Conservation (phyloP, 1,139 yeast species). For the Geotrichum phurueaensis region DNA sequence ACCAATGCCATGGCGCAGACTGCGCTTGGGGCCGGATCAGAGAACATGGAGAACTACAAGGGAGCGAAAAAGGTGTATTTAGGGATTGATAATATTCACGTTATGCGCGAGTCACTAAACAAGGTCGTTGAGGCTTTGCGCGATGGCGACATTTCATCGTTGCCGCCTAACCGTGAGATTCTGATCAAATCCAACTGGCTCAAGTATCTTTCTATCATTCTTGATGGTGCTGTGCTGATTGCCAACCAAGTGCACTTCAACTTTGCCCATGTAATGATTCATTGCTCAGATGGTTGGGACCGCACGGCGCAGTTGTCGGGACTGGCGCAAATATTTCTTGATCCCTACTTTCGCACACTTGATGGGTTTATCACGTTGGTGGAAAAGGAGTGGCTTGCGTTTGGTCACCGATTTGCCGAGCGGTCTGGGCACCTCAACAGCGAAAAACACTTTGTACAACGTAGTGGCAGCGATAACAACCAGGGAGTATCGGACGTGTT, state of each 20-base stretch:
- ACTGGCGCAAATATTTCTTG: constrained; percentile 77
- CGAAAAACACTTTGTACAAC: constrained; percentile 23
- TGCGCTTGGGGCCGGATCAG: constrained; percentile 96
- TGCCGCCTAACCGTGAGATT: constrained; percentile 41
- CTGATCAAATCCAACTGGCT: constrained; percentile 76
- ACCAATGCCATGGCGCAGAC: constrained; percentile 96
- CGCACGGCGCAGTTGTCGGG: constrained; percentile 87
- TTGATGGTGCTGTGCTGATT: constrained; percentile 73
- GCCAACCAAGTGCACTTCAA: constrained; percentile 75
- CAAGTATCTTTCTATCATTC: constrained; percentile 58
- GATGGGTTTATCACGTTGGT: constrained; percentile 80
- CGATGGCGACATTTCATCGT: constrained; percentile 56
- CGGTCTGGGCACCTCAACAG: constrained; percentile 63
- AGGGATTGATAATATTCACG: constrained; percentile 93
- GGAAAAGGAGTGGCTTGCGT: constrained; percentile 93
- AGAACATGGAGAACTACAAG: constrained; percentile 79
- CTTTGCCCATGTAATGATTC: constrained; percentile 76
- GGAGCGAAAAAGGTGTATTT: constrained; percentile 64
- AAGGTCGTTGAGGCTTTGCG: constrained; percentile 58
- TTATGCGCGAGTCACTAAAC: constrained; percentile 77
- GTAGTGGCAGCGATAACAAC: constrained; percentile 25
- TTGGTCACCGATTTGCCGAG: constrained; percentile 86
- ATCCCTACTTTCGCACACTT: constrained; percentile 81
- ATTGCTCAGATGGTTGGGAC: constrained; percentile 99
- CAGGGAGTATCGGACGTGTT: constrained; percentile 38